Evolutionary conservation across 306 rosid species (phyloP), one percentile per base, ranked within the genome.

Genomic region (Cyclanthera cordifolia): DNA sequence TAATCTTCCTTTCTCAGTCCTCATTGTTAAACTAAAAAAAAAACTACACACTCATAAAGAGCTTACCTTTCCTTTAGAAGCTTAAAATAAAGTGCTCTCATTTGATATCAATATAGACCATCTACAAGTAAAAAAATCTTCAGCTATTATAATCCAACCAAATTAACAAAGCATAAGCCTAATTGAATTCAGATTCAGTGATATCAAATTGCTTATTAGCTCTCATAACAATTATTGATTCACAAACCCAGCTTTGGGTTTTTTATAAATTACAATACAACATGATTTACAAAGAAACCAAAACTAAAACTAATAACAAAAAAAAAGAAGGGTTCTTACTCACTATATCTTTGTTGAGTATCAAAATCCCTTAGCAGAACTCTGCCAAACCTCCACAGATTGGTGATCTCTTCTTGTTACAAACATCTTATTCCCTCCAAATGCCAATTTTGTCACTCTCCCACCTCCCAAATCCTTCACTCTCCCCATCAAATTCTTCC

Each of bases 401-500:
- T 87, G 95, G 56, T 83, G 83, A 70, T 88, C 95, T 73, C 83
- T 90, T 76, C 95, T 85, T 0, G 90, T 82, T 67, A 90, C 76
- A 73, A 88, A 86, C 99, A 93, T 93, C 48, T 86, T 90, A 69
- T 92, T 90, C 54, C 99, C 99, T 60, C 96, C 96, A 78, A 90
- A 87, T 16, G 84, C 79, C 70, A 93, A 63, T 50, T 76, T 80
- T 23, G 84, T 86, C 37, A 93, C 81, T 81, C 60, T 93, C 13
- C 79, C 69, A 50, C 90, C 90, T 25, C 96, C 95, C 81, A 82
- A 77, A 48, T 93, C 99, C 74, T 79, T 82, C 63, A 68, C 77
- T 37, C 89, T 83, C 27, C 99, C 99, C 94, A 93, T 83, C 63
- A 85, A 41, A 11, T 63, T 63, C 69, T 63, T 63, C 52, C 69